Conservation (phyloP, 495 filamentous ascomycete species). For the Tuber magnatum region DNA sequence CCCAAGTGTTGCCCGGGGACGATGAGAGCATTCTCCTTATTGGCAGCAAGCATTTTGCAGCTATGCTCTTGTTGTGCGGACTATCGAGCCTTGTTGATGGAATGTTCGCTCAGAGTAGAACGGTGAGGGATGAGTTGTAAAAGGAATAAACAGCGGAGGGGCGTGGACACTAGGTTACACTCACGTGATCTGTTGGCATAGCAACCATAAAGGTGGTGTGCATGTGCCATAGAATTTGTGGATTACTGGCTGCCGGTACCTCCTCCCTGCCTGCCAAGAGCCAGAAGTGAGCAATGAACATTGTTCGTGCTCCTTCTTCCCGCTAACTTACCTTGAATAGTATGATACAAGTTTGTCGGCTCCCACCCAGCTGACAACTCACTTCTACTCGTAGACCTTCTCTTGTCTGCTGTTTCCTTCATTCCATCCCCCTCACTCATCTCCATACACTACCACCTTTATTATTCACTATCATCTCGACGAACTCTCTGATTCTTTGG, state of each 20-base stretch:
- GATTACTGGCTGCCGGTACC: neutral
- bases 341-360: neutral
- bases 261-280: neutral
- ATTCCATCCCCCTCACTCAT: neutral
- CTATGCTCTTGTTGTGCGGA: neutral
- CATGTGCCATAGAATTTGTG: neutral
- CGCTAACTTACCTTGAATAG: neutral
- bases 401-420: neutral
- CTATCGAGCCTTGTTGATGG: constrained; percentile 3
- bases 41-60: constrained; percentile 57
- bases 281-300: neutral
- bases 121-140: neutral
- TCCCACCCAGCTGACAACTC: constrained; percentile 1
- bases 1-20: constrained; percentile 63
- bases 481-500: neutral
- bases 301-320: neutral
- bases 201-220: neutral
- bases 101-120: neutral
- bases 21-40: constrained; percentile 82
- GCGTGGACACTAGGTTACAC: neutral
- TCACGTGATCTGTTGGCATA: neutral
- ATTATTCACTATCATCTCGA: neutral
- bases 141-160: neutral
- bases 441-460: neutral
- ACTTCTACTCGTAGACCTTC: neutral